These are phyloP conservation scores for Phytophthora chlamydospora DNA, from an alignment of 352 stramenopile species.

Conservation along the genomic window DNA sequence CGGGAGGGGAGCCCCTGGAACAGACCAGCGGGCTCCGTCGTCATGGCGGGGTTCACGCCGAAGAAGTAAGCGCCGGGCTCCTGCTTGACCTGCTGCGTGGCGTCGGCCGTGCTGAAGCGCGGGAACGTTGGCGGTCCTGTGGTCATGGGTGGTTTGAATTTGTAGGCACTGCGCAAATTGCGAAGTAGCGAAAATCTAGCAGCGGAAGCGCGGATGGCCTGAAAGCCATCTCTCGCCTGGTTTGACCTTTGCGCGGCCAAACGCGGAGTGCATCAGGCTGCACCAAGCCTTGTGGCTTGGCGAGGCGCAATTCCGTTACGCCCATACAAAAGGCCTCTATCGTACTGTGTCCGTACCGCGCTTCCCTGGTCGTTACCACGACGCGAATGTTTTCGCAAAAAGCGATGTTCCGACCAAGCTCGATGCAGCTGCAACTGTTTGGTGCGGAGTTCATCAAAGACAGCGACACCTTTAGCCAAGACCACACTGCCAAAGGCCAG, in stretches of 20 bases:
- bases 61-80: constrained; percentile 17
- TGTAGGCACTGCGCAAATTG: constrained; percentile 10
- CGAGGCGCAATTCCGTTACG: constrained; percentile 31
- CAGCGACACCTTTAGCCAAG: too few species aligned
- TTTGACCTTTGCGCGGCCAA: background rate
- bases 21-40: background rate
- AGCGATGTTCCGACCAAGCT: too few species aligned
- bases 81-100: constrained; percentile 11
- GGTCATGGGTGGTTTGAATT: constrained; percentile 16
- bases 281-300: background rate
- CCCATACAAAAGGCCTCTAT: background rate
- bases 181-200: constrained; percentile 8
- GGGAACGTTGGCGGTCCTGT: constrained; percentile 12
- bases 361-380: constrained; percentile 21
- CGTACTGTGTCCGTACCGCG: constrained; percentile 12
- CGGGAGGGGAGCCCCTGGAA: background rate
- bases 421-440: too few species aligned
- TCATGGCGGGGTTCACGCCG: constrained; percentile 7
- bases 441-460: too few species aligned
- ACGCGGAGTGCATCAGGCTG: constrained; percentile 8
- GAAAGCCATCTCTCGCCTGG: too few species aligned
- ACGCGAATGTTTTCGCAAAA: background rate
- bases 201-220: background rate
- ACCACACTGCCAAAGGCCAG: too few species aligned
- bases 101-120: constrained; percentile 4